Conservation (phyloP, 2,329 filamentous ascomycete species). For the Mollisiaceae sp. region DNA sequence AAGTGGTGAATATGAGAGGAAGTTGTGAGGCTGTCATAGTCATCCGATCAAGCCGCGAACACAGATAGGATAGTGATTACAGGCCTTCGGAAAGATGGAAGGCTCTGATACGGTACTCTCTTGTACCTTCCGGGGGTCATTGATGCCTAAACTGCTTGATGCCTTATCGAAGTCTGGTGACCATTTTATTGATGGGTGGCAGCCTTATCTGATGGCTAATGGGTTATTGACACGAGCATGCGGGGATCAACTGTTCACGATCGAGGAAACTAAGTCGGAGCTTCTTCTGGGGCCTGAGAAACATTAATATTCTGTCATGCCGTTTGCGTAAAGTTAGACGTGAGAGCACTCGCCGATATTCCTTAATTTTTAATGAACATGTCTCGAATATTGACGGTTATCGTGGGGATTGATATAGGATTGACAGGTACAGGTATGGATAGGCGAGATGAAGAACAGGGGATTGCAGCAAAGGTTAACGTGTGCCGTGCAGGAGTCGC, state of each 20-base stretch:
- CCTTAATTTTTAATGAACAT: no score
- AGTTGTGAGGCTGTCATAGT: background rate
- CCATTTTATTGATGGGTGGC: background rate
- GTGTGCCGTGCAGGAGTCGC: background rate
- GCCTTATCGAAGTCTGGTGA: background rate
- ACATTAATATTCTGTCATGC: no score
- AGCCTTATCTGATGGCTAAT: background rate
- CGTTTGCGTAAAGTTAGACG: no score
- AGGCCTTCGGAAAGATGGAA: background rate
- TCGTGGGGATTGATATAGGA: background rate
- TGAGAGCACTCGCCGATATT: no score
- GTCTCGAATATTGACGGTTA: background rate
- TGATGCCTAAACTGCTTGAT: background rate
- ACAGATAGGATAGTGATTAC: background rate
- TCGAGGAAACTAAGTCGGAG: no score
- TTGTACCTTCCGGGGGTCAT: background rate
- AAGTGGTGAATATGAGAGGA: background rate
- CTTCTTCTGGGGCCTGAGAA: no score
- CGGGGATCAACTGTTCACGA: no score
- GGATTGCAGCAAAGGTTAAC: background rate
- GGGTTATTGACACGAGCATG: background rate
- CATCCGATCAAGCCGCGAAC: background rate
- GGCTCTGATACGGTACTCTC: background rate
- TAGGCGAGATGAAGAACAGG: background rate
- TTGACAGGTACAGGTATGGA: conserved; percentile 4